Evolutionary conservation across 345 rosid genomes (phyloP).

Genomic region (Psidium friedrichsthalianum): DNA sequence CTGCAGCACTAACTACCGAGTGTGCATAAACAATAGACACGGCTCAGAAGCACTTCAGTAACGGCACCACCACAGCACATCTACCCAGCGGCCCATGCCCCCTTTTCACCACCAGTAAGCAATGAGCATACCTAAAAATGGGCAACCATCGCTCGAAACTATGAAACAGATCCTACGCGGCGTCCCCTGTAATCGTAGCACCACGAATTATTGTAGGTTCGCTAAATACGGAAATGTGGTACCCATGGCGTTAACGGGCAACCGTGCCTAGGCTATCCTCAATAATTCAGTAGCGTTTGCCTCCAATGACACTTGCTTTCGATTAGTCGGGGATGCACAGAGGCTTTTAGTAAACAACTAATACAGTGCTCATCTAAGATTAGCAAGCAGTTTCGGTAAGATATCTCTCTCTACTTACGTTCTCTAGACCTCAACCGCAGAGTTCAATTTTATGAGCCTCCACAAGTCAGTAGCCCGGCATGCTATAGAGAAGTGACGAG

Average conservation of each 20-base stretch:
- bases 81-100: neutral
- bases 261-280: neutral
- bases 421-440: neutral
- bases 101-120: neutral
- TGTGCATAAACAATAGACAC: neutral
- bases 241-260: neutral
- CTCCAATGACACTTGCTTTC: neutral
- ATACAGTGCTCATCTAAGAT: neutral
- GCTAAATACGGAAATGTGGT: neutral
- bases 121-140: neutral
- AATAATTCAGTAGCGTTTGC: neutral
- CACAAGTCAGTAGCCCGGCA: neutral
- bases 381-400: neutral
- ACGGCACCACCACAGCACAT: neutral
- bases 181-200: neutral
- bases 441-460: neutral
- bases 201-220: neutral
- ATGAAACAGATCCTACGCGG: no score
- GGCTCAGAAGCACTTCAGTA: neutral
- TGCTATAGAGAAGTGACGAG: no score
- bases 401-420: neutral
- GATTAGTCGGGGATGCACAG: neutral
- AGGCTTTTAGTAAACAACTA: neutral
- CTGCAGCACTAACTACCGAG: neutral
- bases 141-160: neutral